Percentiles rank a stretch among this genome's conserved stretches.
Conservation (phyloP, 345 rosid genomes). For the Triadica sebifera region DNA sequence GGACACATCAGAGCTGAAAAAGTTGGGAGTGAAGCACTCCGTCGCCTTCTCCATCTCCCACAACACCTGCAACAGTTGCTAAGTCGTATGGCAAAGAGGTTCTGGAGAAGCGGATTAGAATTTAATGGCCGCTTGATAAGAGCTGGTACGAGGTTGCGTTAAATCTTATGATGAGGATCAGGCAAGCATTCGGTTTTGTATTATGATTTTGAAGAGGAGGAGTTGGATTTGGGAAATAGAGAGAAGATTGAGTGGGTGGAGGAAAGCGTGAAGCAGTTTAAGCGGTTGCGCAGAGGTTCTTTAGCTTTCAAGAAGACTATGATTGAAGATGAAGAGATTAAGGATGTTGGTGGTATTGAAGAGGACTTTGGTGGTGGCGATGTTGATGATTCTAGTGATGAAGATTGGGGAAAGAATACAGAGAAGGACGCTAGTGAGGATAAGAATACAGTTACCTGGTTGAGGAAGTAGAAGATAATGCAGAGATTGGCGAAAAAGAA, state of each 20-base stretch:
- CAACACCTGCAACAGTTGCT: slow-evolving; percentile 24
- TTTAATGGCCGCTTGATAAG: slow-evolving; percentile 94
- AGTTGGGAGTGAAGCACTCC: too few species aligned
- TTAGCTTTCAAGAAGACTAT: slow-evolving; percentile 43
- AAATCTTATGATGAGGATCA: slow-evolving; percentile 40
- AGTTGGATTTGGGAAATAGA: slow-evolving; percentile 72
- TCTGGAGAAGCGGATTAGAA: slow-evolving; percentile 58
- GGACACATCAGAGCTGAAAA: too few species aligned
- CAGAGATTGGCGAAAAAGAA: slow-evolving; percentile 27
- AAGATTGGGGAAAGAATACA: slow-evolving; percentile 63
- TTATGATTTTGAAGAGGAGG: slow-evolving; percentile 84
- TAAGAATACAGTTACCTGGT: slow-evolving; percentile 54
- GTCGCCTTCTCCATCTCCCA: slow-evolving; percentile 23
- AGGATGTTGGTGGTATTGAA: slow-evolving; percentile 25
- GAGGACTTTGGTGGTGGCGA: slow-evolving; percentile 21
- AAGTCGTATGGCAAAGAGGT: slow-evolving; percentile 53
- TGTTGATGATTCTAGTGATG: slow-evolving; percentile 70
- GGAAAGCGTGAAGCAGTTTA: slow-evolving; percentile 38
- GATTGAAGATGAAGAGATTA: slow-evolving; percentile 49
- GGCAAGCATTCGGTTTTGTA: slow-evolving; percentile 73
- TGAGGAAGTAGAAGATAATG: slow-evolving; percentile 48
- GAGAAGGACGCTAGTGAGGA: slow-evolving; percentile 48
- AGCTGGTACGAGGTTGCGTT: slow-evolving; percentile 73
- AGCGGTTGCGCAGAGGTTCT: slow-evolving; percentile 63
- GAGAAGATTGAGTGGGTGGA: slow-evolving; percentile 86